Conservation (phyloP, 164 flowering plant species). For the Stephania japonica region DNA sequence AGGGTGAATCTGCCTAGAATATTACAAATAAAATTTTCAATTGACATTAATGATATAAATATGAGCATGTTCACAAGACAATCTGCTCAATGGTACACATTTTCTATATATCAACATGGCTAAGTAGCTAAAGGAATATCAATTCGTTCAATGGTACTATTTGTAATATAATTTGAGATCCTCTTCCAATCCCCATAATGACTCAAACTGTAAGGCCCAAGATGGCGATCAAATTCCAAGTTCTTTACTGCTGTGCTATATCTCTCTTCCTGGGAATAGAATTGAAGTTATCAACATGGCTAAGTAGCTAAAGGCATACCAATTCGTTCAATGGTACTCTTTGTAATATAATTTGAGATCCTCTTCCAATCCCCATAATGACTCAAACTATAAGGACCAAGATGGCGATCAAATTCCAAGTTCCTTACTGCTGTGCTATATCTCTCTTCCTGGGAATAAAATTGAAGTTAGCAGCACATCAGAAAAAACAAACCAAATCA, state of each 20-base stretch:
- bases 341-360: conserved; percentile 60
- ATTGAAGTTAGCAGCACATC: background rate
- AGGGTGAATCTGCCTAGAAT: background rate
- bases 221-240: conserved; percentile 74
- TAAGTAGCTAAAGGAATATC: conserved; percentile 36
- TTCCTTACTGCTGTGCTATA: conserved; percentile 56
- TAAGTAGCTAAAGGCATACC: conserved; percentile 37
- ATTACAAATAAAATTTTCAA: too few relatives aligned
- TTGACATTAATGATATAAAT: background rate
- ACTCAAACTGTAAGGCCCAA: conserved; percentile 70
- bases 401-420: conserved; percentile 74
- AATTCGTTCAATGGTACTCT: conserved; percentile 51
- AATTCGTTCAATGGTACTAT: conserved; percentile 51
- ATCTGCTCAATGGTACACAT: too few relatives aligned
- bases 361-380: conserved; percentile 69
- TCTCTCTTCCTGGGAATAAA: conserved; percentile 54
- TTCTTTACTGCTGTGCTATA: conserved; percentile 56
- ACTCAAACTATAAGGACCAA: conserved; percentile 70
- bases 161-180: conserved; percentile 60
- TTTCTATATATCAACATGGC: background rate
- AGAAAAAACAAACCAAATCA: conserved; percentile 3
- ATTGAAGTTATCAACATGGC: background rate
- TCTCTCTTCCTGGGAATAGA: conserved; percentile 54
- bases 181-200: conserved; percentile 69
- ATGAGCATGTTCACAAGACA: background rate